These are phyloP conservation scores for Penicillium fuscoglaucum DNA, from an alignment of 2,329 filamentous ascomycete species.

Conservation along the genomic window DNA sequence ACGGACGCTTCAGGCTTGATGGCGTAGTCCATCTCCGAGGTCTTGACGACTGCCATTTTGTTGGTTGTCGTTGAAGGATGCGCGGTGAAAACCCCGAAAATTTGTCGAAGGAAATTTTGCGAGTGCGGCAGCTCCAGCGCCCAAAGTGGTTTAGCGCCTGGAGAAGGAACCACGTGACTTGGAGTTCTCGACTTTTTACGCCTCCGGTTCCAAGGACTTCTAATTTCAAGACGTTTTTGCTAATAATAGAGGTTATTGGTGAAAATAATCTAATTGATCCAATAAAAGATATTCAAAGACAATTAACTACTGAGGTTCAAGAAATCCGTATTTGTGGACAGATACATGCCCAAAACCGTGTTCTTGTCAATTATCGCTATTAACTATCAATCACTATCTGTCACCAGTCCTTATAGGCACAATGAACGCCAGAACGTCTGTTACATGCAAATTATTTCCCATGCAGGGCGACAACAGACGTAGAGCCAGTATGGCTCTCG, in stretches of 20 bases:
- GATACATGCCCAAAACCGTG: neutral
- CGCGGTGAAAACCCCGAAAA: slow-evolving; percentile 25
- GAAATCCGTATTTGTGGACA: neutral
- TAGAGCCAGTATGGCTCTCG: neutral
- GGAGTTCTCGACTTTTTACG: slow-evolving; percentile 2
- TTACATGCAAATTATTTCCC: neutral
- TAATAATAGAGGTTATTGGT: neutral
- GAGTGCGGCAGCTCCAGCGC: slow-evolving; percentile 29
- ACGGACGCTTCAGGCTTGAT: slow-evolving; percentile 89
- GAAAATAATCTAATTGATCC: neutral
- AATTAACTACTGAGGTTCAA: neutral
- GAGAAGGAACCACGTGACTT: slow-evolving; percentile 11
- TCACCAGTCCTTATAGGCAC: neutral
- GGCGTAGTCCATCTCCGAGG: slow-evolving; percentile 69
- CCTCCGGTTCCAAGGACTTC: neutral
- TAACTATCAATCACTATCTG: slow-evolving; percentile 9
- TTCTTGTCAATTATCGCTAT: slow-evolving; percentile 5
- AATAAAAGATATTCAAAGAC: neutral
- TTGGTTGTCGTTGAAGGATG: slow-evolving; percentile 23
- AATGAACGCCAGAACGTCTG: neutral
- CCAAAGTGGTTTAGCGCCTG: slow-evolving; percentile 22
- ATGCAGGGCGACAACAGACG: neutral
- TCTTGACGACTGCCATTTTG: slow-evolving; percentile 51
- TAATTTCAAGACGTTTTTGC: neutral
- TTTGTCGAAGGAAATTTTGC: slow-evolving; percentile 31